A percentile compares a stretch with the other conserved stretches of the same genome.
Evolutionary conservation across 768 basidiomycete species (phyloP).

Genomic region (Dentipellis sp.): DNA sequence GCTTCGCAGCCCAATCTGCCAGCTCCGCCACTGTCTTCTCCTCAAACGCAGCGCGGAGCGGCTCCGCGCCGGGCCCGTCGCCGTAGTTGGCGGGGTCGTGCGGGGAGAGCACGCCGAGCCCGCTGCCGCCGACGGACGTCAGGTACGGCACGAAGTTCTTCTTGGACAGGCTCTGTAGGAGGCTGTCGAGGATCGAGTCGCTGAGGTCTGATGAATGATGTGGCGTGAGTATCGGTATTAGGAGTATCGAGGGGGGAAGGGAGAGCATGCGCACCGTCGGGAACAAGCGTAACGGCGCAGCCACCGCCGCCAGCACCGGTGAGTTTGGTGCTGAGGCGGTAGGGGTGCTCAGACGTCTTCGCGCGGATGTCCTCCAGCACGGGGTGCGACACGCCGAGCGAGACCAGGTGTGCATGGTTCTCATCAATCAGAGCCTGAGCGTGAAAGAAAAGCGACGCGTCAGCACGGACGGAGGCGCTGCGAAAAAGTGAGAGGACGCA

Average conservation of each 20-base stretch:
- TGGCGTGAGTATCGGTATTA: neutral
- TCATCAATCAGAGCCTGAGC: constrained; percentile 70
- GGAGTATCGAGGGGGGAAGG: constrained; percentile 4
- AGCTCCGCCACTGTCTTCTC: constrained; percentile 21
- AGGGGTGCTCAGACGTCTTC: constrained; percentile 55
- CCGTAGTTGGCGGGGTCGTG: constrained; percentile 23
- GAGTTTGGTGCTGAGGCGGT: constrained; percentile 79
- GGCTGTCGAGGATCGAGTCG: constrained; percentile 42
- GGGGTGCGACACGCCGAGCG: constrained; percentile 88
- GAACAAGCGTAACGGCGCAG: constrained; percentile 92
- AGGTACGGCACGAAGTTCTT: constrained; percentile 77
- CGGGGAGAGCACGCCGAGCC: constrained; percentile 77
- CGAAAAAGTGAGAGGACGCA: constrained; percentile 26
- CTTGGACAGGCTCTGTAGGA: constrained; percentile 50
- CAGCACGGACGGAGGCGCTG: constrained; percentile 2
- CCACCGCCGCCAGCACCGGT: constrained; percentile 98
- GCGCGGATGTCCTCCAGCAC: constrained; percentile 72
- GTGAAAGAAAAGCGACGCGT: constrained; percentile 4
- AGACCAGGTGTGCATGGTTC: constrained; percentile 80
- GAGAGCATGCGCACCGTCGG: constrained; percentile 57
- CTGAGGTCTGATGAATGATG: constrained; percentile 52
- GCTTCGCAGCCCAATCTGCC: constrained; percentile 24
- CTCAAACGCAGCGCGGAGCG: constrained; percentile 19
- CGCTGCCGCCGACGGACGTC: constrained; percentile 89
- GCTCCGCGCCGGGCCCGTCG: neutral